Evolutionary conservation across 2,329 filamentous ascomycete species (phyloP).

Genomic region (Ophiocordyceps camponoti-rufipedis): DNA sequence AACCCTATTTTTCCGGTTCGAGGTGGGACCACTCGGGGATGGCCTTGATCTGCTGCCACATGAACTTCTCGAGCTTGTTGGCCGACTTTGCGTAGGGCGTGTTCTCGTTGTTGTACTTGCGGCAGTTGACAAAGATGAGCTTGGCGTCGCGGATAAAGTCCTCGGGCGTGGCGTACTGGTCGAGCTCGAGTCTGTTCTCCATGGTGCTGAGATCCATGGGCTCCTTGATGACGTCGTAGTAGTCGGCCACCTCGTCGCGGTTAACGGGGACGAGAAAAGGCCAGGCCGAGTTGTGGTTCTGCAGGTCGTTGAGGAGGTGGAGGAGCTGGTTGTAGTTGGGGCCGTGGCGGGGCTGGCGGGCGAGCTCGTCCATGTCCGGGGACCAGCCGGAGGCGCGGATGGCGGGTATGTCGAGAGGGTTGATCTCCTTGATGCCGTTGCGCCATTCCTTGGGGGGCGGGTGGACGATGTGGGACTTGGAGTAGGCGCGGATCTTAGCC

Average conservation of each 20-base stretch:
- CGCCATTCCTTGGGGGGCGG: constrained; percentile 74
- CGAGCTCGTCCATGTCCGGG: constrained; percentile 92
- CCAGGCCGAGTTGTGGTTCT: constrained; percentile 87
- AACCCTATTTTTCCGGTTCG: constrained; percentile 25
- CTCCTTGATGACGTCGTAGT: constrained; percentile 95
- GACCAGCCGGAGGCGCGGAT: constrained; percentile 92
- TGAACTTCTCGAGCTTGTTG: constrained; percentile 80
- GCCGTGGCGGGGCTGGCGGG: constrained; percentile 83
- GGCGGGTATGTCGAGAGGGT: constrained; percentile 71
- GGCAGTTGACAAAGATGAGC: constrained; percentile 86
- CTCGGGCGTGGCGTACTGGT: constrained; percentile 78
- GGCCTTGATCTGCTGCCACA: constrained; percentile 84
- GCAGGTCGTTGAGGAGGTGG: constrained; percentile 82
- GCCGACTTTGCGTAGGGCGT: constrained; percentile 92
- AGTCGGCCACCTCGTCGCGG: constrained; percentile 91
- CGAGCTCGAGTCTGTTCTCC: constrained; percentile 87
- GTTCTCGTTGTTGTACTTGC: constrained; percentile 88
- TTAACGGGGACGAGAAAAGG: constrained; percentile 90
- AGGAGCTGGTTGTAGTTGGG: constrained; percentile 92
- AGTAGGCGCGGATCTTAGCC: constrained; percentile 85
- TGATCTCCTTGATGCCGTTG: constrained; percentile 54
- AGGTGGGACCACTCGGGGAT: constrained; percentile 80
- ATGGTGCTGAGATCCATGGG: constrained; percentile 95
- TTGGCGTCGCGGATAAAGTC: constrained; percentile 82
- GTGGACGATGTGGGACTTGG: constrained; percentile 75